Conservation (phyloP, 306 rosid species). For the Dryas drummondii region DNA sequence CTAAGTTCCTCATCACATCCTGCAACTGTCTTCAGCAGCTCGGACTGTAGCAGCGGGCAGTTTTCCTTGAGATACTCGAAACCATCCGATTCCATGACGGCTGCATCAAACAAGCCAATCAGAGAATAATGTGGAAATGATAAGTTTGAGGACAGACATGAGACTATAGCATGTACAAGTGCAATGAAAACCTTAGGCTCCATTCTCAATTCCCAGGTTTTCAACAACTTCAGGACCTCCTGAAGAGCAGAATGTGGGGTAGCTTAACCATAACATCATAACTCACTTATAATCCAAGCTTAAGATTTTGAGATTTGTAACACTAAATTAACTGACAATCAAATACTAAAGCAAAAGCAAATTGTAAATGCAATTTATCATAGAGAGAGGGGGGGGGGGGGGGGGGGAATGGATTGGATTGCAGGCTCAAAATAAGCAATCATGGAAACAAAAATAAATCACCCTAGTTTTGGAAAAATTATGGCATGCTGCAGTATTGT, state of each 20-base stretch:
- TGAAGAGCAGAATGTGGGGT: not conserved
- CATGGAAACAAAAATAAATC: no score
- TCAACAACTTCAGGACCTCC: not conserved
- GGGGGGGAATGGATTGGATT: no score
- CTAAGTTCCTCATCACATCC: constrained; percentile 87
- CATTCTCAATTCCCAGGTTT: constrained; percentile 21
- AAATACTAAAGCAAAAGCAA: no score
- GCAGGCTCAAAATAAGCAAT: no score
- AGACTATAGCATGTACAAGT: constrained; percentile 1
- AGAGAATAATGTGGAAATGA: not conserved
- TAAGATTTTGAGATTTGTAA: not conserved
- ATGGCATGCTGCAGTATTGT: no score
- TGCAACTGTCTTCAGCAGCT: constrained; percentile 87
- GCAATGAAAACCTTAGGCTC: constrained; percentile 3
- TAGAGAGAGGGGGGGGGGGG: no score
- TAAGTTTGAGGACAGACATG: constrained; percentile 8
- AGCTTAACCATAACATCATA: no score
- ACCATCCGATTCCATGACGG: constrained; percentile 95
- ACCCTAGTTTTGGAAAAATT: no score
- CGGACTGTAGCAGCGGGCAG: constrained; percentile 89
- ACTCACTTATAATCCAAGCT: not conserved
- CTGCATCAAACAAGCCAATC: constrained; percentile 42
- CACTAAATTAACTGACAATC: no score
- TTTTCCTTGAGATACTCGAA: constrained; percentile 86
- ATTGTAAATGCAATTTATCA: no score